These are phyloP conservation scores for Lichtheimia hyalospora DNA, from an alignment of 371 early-diverging fungal species.

Conservation along the genomic window DNA sequence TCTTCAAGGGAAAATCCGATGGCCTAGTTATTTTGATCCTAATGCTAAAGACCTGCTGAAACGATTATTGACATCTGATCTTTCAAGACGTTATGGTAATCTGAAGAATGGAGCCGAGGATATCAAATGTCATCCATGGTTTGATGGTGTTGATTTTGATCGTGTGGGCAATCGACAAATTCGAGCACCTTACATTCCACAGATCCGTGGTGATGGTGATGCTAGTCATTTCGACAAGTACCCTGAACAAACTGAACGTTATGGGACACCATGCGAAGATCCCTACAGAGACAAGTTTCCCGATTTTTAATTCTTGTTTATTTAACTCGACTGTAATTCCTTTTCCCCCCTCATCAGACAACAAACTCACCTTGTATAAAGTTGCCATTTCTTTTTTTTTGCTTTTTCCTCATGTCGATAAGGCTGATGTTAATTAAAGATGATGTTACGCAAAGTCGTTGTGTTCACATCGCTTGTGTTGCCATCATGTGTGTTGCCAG, in stretches of 20 bases:
- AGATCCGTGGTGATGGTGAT: slow-evolving; percentile 86
- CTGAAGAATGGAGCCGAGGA: slow-evolving; percentile 86
- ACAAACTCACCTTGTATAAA: too few relatives aligned
- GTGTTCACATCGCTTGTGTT: too few relatives aligned
- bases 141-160: slow-evolving; percentile 92
- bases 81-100: slow-evolving; percentile 91
- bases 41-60: slow-evolving; percentile 90
- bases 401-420: too few relatives aligned
- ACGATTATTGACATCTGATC: slow-evolving; percentile 82
- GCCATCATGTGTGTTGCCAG: too few relatives aligned
- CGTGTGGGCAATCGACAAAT: slow-evolving; percentile 73
- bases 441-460: too few relatives aligned
- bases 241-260: slow-evolving; percentile 78
- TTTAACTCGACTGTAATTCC: neutral
- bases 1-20: slow-evolving; percentile 80
- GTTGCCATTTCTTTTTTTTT: too few relatives aligned
- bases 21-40: slow-evolving; percentile 92
- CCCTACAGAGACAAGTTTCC: slow-evolving; percentile 35
- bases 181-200: slow-evolving; percentile 90
- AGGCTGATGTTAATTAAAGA: too few relatives aligned
- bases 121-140: slow-evolving; percentile 96
- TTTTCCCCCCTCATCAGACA: too few relatives aligned
- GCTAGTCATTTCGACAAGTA: slow-evolving; percentile 95
- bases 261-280: slow-evolving; percentile 47
- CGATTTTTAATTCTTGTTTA: slow-evolving; percentile 22